Percentiles rank a stretch among this genome's conserved stretches.
These are phyloP conservation scores for Suillus alpinus DNA, from an alignment of 768 basidiomycete species.

Conservation along the genomic window DNA sequence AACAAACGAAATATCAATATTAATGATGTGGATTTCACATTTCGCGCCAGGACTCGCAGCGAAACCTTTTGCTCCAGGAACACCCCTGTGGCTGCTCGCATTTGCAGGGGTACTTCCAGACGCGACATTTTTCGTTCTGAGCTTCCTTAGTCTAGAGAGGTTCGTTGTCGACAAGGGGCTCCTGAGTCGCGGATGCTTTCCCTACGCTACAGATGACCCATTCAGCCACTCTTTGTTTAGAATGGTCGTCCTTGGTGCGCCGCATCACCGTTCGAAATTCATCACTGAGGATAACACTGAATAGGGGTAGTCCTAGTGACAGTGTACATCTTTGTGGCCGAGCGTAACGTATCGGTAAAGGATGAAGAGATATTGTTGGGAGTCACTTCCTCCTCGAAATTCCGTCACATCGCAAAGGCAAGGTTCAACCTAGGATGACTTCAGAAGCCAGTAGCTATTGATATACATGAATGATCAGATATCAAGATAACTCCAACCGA, in stretches of 20 bases:
- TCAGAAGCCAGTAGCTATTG: not conserved
- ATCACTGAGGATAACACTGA: no score
- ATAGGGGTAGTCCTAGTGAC: constrained; percentile 18
- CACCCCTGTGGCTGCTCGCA: constrained; percentile 15
- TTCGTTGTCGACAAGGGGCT: constrained; percentile 23
- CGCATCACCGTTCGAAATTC: no score
- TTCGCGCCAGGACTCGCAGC: not conserved
- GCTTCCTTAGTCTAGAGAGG: constrained; percentile 24
- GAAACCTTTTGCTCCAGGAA: constrained; percentile 4
- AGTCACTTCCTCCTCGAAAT: constrained; percentile 29
- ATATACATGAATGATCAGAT: constrained; percentile 11
- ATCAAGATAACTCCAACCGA: constrained; percentile 26
- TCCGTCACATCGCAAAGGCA: constrained; percentile 26
- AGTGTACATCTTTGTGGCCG: constrained; percentile 16
- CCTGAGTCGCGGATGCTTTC: constrained; percentile 25
- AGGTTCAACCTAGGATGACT: not conserved
- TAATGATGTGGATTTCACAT: constrained; percentile 5
- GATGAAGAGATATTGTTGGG: constrained; percentile 20
- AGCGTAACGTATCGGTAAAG: constrained; percentile 15
- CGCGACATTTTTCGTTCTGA: constrained; percentile 27
- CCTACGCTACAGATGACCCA: constrained; percentile 32
- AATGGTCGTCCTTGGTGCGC: constrained; percentile 20
- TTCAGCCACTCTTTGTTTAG: constrained; percentile 30
- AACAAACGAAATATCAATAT: not conserved
- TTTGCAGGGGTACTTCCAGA: constrained; percentile 27